phyloP scores from a whole-genome alignment of 1,284 basidiomycete genomes.

The Sanghuangporus sanghuang region DNA sequence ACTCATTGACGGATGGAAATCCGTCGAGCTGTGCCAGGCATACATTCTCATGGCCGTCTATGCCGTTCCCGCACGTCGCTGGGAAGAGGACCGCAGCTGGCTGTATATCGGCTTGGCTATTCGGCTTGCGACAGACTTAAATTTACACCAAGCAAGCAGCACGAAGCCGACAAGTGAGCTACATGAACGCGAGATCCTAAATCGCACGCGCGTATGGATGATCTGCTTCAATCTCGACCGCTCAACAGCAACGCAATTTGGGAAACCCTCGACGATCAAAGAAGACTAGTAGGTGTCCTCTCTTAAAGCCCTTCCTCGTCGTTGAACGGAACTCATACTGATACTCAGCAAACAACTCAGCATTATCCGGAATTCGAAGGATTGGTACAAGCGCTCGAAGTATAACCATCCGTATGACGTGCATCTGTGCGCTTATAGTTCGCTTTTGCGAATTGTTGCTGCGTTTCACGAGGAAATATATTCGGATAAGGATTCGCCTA shows the following conservation, averaged over 20 bases:
- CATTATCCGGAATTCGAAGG: constrained; percentile 65
- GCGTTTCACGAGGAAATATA: constrained; percentile 73
- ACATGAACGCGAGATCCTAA: constrained; percentile 76
- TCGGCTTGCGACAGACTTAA: constrained; percentile 83
- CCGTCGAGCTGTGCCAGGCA: constrained; percentile 52
- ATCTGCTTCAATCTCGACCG: constrained; percentile 83
- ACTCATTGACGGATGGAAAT: constrained; percentile 77
- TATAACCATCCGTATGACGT: constrained; percentile 68
- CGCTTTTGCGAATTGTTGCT: constrained; percentile 63
- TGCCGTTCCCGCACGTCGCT: constrained; percentile 68
- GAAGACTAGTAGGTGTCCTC: constrained; percentile 63
- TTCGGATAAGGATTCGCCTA: constrained; percentile 63
- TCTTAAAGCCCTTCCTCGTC: background rate
- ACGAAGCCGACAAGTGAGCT: constrained; percentile 55
- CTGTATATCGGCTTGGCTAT: constrained; percentile 77
- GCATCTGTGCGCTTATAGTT: constrained; percentile 68
- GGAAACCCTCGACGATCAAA: constrained; percentile 81
- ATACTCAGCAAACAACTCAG: constrained; percentile 28
- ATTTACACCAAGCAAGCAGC: constrained; percentile 65
- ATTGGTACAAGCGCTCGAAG: constrained; percentile 72
- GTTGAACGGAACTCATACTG: constrained; percentile 7
- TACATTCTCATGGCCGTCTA: constrained; percentile 76
- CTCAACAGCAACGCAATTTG: constrained; percentile 80
- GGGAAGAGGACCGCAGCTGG: constrained; percentile 84
- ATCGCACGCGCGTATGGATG: constrained; percentile 79